Conservation (phyloP, 2,329 filamentous ascomycete genomes). For the Exophiala bonariae region DNA sequence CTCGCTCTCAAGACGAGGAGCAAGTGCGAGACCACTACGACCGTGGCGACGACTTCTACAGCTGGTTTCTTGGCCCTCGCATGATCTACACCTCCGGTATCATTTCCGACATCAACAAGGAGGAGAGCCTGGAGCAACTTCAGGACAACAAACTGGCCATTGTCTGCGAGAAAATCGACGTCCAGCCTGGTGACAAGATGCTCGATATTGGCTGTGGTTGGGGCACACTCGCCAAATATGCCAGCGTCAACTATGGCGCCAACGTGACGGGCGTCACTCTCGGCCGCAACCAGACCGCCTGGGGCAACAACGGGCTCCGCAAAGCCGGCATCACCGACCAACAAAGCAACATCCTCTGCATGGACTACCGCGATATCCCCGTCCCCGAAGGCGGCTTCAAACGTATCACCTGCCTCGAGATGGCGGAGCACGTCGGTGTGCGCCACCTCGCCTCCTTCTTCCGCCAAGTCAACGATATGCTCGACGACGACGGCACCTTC, state of each 20-base stretch:
- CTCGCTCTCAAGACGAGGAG: conserved; percentile 90
- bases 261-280: conserved; percentile 87
- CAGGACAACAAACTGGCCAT: conserved; percentile 97
- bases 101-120: conserved; percentile 80
- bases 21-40: conserved; percentile 94
- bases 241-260: conserved; percentile 87
- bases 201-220: conserved; percentile 97
- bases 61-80: conserved; percentile 95
- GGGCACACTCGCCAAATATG: conserved; percentile 93
- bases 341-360: conserved; percentile 90
- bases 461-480: conserved; percentile 87
- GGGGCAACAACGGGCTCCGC: conserved; percentile 89
- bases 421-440: conserved; percentile 98
- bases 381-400: conserved; percentile 76
- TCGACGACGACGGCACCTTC: conserved; percentile 93
- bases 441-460: conserved; percentile 81
- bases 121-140: conserved; percentile 90
- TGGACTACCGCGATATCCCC: conserved; percentile 95
- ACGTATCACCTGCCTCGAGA: conserved; percentile 96
- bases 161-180: conserved; percentile 91
- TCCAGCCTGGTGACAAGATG: conserved; percentile 77
- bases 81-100: conserved; percentile 99
- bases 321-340: conserved; percentile 78
- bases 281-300: conserved; percentile 92
- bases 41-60: conserved; percentile 96